Base-by-base conservation (phyloP, 208 protist genomes). In the Porcisia deanei region DNA sequence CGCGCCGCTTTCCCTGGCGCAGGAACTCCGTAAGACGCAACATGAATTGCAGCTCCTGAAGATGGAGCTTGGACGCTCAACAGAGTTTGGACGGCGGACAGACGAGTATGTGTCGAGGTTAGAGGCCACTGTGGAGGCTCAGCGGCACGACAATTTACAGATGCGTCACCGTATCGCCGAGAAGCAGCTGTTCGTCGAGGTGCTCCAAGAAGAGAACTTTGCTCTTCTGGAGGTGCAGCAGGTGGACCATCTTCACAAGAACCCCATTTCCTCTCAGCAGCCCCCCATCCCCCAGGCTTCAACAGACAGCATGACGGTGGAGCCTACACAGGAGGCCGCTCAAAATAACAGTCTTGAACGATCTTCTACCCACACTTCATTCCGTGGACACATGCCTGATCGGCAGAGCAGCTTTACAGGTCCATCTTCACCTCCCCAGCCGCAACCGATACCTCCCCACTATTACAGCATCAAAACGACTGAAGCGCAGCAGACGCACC, bases 131-230 rank as follows among this genome's bases (percentile, higher is more conserved):
- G n/a, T 60, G 22, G 67, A 67, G 20, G 66, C 30, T 6, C 72
- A 75, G 57, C 60, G 76, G 9, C 70, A 22, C 25, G 72, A 77
- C 59, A 71, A 58, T 25, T 53, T 74, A 18, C 65, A 3, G 3
- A 52, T 76, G 53, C 79, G 72, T 5, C 71, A 77, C 18, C 59
- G 75, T 53, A 59, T 82, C 1, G 79, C 79, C 0, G 30, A 66
- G 22, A 65, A 60, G 9, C 73, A 78, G 73, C 73, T 76, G 37
- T 43, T 74, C 20, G 53, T 67, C 0, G 79, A 82, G 20, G 79
- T 69, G 1, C 61, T 82, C 8, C 22, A 73, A n/a, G 7, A 54
- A 3, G 73, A 82, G 12, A 75, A 79, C 49, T 5, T 10, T 1
- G 77, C 59, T 20, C 57, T 76, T 1, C 39, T 77, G n/a, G 22